Evolutionary conservation across 257 asterid genomes (phyloP), one percentile per base, ranked within the genome.

Genomic region (Lycium ferocissimum): DNA sequence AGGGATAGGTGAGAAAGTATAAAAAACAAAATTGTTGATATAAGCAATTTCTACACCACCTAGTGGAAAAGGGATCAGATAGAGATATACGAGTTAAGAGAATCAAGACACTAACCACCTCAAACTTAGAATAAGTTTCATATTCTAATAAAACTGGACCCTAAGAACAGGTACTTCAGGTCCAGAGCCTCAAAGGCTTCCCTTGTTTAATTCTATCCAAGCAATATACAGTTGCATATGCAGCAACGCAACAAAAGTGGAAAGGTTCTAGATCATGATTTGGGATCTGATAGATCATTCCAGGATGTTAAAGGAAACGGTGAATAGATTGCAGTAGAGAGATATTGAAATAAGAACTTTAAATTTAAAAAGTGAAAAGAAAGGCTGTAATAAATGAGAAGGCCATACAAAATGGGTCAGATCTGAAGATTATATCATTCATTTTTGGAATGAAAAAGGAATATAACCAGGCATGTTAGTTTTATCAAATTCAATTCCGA

Each of bases 141-240:
- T 37, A 69, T 15, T 76, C 65, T 78, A 14, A 9, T 78, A 78
- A 53, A 78, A 78, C 33, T 53, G 26, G 26, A 54, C 26, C 65
- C 65, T 26, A 54, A 26, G 81, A 49, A 7, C 62, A 75, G 65
- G 82, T 78, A 53, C 47, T 51, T 78, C 49, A 53, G 65, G 63
- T 54, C 65, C 17, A 78, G 33, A 54, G 65, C 49, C 82, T 26
- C 82, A 78, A 26, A 49, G 49, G 22, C 82, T 53, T 78, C 82
- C 49, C 65, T 53, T 3, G 38, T 26, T 75, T 75, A 76, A 76
- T 76, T 22, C 9, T 78, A 78, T 26, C 13, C n/a, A 51, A 78
- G 49, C 15, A 49, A 33, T 78, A 65, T 72, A 43, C 58, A 72
- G 80, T 76, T 51, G 82, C 63, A 51, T 15, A 76, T 53, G 82